Conservation (phyloP, 352 stramenopile species). For the Hyaloperonospora arabidopsidis region DNA sequence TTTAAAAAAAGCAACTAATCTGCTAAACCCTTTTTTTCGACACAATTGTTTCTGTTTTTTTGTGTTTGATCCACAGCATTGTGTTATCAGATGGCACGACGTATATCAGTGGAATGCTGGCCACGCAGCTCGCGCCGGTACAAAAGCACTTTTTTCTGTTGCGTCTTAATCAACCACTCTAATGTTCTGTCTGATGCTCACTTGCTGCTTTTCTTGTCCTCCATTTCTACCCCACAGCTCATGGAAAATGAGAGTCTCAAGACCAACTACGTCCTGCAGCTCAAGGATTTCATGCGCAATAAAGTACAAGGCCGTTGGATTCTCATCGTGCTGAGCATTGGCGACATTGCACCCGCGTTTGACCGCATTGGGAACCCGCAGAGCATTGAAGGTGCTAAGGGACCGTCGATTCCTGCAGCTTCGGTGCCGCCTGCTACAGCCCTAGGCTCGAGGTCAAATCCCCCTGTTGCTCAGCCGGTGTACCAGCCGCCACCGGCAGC, state of each 20-base stretch:
- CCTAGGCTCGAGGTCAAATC: constrained; percentile 26
- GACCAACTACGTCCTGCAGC: constrained; percentile 77
- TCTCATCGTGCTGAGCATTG: constrained; percentile 77
- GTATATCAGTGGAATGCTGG: constrained; percentile 85
- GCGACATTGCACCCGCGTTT: constrained; percentile 62
- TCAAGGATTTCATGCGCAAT: constrained; percentile 82
- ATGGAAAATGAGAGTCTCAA: constrained; percentile 79
- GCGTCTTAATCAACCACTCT: no score
- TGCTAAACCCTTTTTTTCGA: not conserved
- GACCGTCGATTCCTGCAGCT: constrained; percentile 17
- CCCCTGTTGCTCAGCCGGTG: constrained; percentile 15
- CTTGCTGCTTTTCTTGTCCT: not conserved
- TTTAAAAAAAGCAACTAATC: not conserved
- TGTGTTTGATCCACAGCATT: constrained; percentile 26
- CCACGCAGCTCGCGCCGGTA: constrained; percentile 72
- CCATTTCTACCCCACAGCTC: constrained; percentile 24
- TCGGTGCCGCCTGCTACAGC: constrained; percentile 19
- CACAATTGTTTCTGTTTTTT: no score
- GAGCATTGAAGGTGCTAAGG: constrained; percentile 67
- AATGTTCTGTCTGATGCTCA: no score
- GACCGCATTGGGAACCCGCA: constrained; percentile 71
- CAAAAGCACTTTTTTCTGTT: not conserved
- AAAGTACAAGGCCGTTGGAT: constrained; percentile 79
- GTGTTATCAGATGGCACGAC: constrained; percentile 71
- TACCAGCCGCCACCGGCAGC: constrained; percentile 33